Conservation (phyloP, 2,329 filamentous ascomycete species). For the Herpotrichia juniperi region DNA sequence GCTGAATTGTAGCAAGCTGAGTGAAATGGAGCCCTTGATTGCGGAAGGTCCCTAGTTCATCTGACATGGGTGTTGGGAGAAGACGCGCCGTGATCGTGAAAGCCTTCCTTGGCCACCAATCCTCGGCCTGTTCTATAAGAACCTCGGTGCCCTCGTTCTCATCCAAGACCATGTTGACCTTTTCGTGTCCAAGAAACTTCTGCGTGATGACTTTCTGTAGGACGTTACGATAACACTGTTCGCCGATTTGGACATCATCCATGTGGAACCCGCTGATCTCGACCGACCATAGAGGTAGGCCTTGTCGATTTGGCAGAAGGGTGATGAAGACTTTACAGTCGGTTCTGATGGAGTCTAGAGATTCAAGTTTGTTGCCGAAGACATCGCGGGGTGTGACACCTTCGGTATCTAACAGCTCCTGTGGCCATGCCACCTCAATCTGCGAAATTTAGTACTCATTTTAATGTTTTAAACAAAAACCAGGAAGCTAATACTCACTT, state of each 20-base stretch:
- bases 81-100: constrained; percentile 30
- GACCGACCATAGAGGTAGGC: constrained; percentile 15
- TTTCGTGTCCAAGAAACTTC: constrained; percentile 8
- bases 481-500: constrained; percentile 13
- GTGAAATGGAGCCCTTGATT: constrained; percentile 14
- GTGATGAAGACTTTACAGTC: constrained; percentile 35
- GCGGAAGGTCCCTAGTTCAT: constrained; percentile 28
- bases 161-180: constrained; percentile 34
- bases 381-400: constrained; percentile 25
- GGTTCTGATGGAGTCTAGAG: constrained; percentile 32
- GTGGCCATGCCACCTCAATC: constrained; percentile 29
- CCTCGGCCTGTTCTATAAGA: constrained; percentile 17
- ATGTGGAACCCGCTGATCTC: constrained; percentile 26
- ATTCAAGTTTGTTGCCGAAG: constrained; percentile 36
- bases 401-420: constrained; percentile 12
- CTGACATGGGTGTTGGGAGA: constrained; percentile 20
- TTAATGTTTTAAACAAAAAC: too few relatives aligned
- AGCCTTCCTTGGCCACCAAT: constrained; percentile 32
- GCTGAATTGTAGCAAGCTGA: constrained; percentile 22
- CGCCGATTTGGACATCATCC: constrained; percentile 23
- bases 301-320: constrained; percentile 9
- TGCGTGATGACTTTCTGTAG: constrained; percentile 25
- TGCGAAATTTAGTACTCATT: constrained; percentile 12
- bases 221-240: constrained; percentile 25
- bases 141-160: constrained; percentile 28